Evolutionary conservation across 1,139 yeast species (phyloP).

Genomic region (Zygosaccharomyces pseudobailii): DNA sequence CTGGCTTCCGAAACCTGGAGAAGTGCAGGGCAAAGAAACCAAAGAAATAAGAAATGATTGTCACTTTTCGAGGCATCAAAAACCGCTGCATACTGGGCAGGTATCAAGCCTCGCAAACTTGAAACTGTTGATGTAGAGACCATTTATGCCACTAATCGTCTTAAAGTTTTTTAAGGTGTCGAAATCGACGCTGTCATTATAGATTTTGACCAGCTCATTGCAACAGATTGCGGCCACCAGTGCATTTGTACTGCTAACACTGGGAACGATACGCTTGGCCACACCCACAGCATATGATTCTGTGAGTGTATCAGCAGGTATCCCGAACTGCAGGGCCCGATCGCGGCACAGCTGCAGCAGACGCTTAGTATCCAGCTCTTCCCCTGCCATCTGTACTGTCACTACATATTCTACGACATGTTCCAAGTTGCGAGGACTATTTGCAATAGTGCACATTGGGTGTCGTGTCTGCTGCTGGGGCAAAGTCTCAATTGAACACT

Average conservation of each 20-base stretch:
- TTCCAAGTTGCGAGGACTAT: constrained; percentile 88
- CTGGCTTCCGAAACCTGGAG: neutral
- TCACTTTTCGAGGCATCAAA: neutral
- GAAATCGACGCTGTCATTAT: constrained; percentile 42
- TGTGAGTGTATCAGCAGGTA: constrained; percentile 58
- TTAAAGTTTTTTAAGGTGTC: constrained; percentile 55
- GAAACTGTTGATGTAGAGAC: constrained; percentile 71
- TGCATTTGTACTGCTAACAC: constrained; percentile 92
- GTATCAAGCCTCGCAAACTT: constrained; percentile 52
- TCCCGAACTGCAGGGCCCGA: constrained; percentile 63
- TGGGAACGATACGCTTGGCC: constrained; percentile 87
- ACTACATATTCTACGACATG: constrained; percentile 94
- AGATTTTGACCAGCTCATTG: constrained; percentile 75
- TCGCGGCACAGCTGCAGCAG: constrained; percentile 50
- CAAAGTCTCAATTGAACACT: constrained; percentile 78
- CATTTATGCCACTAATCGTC: constrained; percentile 81
- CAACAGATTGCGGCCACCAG: constrained; percentile 89
- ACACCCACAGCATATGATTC: constrained; percentile 74
- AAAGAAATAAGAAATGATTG: neutral
- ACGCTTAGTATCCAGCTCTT: constrained; percentile 69
- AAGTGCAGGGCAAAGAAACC: neutral
- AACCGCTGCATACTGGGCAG: constrained; percentile 74
- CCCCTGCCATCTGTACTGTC: constrained; percentile 68
- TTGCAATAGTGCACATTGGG: constrained; percentile 93
- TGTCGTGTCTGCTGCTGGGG: constrained; percentile 61